Base-by-base conservation (phyloP, 495 filamentous ascomycete genomes). In the Tuber melanosporum region DNA sequence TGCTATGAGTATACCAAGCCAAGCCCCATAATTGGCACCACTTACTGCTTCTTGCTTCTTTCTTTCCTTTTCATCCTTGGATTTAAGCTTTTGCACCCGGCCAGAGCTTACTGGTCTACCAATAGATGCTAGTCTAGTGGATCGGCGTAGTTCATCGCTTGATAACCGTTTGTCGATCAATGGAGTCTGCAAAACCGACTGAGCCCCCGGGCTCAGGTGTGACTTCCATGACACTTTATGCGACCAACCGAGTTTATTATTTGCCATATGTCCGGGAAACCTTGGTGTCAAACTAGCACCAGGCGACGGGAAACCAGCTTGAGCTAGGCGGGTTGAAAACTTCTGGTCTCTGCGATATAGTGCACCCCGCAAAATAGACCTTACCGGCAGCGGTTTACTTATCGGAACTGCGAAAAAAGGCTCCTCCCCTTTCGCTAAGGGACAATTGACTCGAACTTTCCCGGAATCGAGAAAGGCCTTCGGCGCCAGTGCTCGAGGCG, bases 351-450 rank as follows among this genome's bases (percentile, higher is more conserved):
- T 79, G 26, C 78, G 78, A 15, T 32, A 52, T 20, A 80, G 32
- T 39, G 78, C 74, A 32, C 77, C 71, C 71, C 71, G 57, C 9
- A 80, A 36, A 69, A 76, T 41, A 2, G 22, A 42, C 45, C 39
- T 70, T 41, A 74, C 10, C 39, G 47, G 71, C 5, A 46, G 45
- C 45, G 52, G 75, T 44, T 46, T 80, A 0, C 6, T 52, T 43
- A 80, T 47, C 20, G 78, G 77, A 49, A 76, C 19, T n/a, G 78
- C 73, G 20, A 80, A 76, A 46, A 80, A 80, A 44, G 78, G 78
- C 12, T 22, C n/a, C 47, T 80, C 78, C 20, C 47, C 49, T 62
- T 79, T 46, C 41, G 45, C 57, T n/a, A 79, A 39, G 14, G 77
- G 77, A 41, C 71, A 42, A 71, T 43, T 42, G n/a, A 17, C 17